Evolutionary conservation across 2,329 filamentous ascomycete species (phyloP).

Genomic region (Claviceps sp.): DNA sequence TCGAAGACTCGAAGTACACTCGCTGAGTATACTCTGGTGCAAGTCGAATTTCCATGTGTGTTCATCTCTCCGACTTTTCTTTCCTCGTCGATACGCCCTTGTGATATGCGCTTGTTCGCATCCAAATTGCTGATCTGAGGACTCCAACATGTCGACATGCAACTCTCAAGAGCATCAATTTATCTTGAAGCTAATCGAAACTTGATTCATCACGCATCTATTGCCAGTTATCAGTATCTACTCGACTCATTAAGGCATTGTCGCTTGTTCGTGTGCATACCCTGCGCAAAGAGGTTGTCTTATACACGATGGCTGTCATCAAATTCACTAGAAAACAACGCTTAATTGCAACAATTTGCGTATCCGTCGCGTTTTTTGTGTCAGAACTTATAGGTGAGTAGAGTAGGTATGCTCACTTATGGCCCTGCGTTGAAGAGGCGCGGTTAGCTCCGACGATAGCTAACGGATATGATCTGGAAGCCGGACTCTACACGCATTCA

Average conservation of each 20-base stretch:
- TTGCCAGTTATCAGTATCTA: background rate
- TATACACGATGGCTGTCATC: slow-evolving; percentile 9
- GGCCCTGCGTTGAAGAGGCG: too few species aligned
- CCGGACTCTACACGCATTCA: slow-evolving; percentile 58
- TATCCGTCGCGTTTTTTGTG: slow-evolving; percentile 38
- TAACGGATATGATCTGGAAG: slow-evolving; percentile 17
- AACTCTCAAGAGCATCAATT: background rate
- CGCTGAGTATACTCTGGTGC: background rate
- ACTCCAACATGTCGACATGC: background rate
- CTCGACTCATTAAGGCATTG: background rate
- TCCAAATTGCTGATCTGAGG: background rate
- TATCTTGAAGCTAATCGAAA: background rate
- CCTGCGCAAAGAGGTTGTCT: background rate
- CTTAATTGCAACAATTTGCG: slow-evolving; percentile 32
- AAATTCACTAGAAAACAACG: slow-evolving; percentile 26
- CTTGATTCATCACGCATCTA: background rate
- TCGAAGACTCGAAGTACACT: background rate
- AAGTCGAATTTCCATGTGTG: background rate
- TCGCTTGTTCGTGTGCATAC: background rate
- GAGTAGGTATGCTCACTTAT: background rate
- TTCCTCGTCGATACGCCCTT: background rate
- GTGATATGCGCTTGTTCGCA: background rate
- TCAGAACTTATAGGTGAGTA: slow-evolving; percentile 33
- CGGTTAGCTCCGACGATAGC: background rate
- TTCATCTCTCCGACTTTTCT: background rate